These are phyloP conservation scores for Xylaria sp. DNA, from an alignment of 2,329 filamentous ascomycete species.

Conservation along the genomic window DNA sequence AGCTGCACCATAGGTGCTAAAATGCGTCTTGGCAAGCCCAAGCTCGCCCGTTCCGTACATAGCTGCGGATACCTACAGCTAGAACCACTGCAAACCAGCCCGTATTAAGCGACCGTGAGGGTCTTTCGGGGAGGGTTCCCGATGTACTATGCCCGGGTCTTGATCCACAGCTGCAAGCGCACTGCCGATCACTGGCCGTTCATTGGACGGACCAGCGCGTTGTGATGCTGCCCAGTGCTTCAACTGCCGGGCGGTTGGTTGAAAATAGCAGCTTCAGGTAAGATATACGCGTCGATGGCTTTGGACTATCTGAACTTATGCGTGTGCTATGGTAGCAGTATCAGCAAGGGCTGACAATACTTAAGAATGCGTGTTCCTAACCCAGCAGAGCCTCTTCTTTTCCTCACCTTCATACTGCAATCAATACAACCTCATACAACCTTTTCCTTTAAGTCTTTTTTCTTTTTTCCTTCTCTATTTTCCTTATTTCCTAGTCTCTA, in stretches of 20 bases:
- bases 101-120: conserved; percentile 6
- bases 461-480: conserved; percentile 42
- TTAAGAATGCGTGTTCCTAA: conserved; percentile 41
- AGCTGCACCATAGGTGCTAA: conserved; percentile 37
- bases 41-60: conserved; percentile 17
- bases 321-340: background rate
- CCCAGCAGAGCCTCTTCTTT: conserved; percentile 23
- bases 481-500: conserved; percentile 44
- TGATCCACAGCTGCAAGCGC: conserved; percentile 38
- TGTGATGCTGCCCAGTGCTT: conserved; percentile 46
- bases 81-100: conserved; percentile 14
- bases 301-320: conserved; percentile 2
- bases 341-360: conserved; percentile 36
- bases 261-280: conserved; percentile 41
- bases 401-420: conserved; percentile 41
- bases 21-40: conserved; percentile 37
- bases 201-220: conserved; percentile 47
- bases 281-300: conserved; percentile 8
- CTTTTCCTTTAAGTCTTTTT: conserved; percentile 48
- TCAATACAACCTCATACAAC: conserved; percentile 37
- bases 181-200: conserved; percentile 33
- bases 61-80: conserved; percentile 15
- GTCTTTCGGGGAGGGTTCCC: conserved; percentile 18
- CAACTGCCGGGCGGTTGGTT: conserved; percentile 39
- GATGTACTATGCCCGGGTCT: conserved; percentile 9